Percentiles rank a stretch among this genome's conserved stretches.
Evolutionary conservation across 257 asterid genomes (phyloP).

Genomic region (Lavandula angustifolia): DNA sequence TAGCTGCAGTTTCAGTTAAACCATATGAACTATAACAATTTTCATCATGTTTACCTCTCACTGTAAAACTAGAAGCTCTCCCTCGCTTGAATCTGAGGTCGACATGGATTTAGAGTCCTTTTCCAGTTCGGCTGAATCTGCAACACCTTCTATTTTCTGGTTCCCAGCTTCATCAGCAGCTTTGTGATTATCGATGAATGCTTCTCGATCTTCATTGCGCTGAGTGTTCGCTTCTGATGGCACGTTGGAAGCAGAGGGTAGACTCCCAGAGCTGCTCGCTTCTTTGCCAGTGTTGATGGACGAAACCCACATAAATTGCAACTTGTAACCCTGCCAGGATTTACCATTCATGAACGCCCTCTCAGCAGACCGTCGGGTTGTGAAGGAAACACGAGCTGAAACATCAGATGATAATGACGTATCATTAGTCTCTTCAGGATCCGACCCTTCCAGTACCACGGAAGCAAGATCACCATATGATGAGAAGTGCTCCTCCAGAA

Average conservation of each 20-base stretch:
- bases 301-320: constrained; percentile 67
- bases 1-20: constrained; percentile 46
- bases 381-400: constrained; percentile 71
- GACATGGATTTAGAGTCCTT: constrained; percentile 45
- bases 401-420: constrained; percentile 43
- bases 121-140: constrained; percentile 37
- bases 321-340: constrained; percentile 77
- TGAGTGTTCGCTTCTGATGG: constrained; percentile 30
- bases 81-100: constrained; percentile 39
- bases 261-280: constrained; percentile 38
- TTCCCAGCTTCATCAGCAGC: constrained; percentile 31
- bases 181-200: constrained; percentile 33
- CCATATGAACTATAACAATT: constrained; percentile 41
- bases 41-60: constrained; percentile 63
- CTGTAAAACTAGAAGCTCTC: constrained; percentile 57
- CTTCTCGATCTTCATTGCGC: constrained; percentile 28
- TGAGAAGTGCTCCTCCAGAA: constrained; percentile 81
- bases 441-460: constrained; percentile 65
- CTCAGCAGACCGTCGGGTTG: constrained; percentile 78
- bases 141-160: constrained; percentile 32
- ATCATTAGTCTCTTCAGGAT: constrained; percentile 44
- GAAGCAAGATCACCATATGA: constrained; percentile 70
- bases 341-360: constrained; percentile 80
- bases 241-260: constrained; percentile 33
- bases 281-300: constrained; percentile 43